phyloP scores from a whole-genome alignment of 1,284 basidiomycete species.

The Tylopilus sp. region DNA sequence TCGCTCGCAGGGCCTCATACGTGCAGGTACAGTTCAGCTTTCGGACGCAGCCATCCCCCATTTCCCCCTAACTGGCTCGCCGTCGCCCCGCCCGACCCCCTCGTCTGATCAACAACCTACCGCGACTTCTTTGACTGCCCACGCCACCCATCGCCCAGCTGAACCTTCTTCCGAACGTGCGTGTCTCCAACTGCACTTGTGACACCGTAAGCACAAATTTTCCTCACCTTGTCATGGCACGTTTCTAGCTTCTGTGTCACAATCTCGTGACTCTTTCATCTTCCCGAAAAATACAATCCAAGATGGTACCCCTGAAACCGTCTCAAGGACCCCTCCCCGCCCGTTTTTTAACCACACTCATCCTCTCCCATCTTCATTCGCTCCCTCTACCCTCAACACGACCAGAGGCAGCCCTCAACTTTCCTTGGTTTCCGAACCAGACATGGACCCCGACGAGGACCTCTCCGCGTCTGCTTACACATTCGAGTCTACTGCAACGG shows the following conservation, averaged over 20 bases:
- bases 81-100: conserved; percentile 1
- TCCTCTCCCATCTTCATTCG: conserved; percentile 23
- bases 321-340: conserved; percentile 17
- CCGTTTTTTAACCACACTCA: conserved; percentile 17
- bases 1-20: conserved; percentile 59
- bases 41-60: conserved; percentile 39
- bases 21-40: conserved; percentile 62
- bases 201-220: conserved; percentile 11
- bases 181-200: conserved; percentile 9
- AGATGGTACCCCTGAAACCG: conserved; percentile 29
- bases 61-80: background rate
- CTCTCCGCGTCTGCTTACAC: conserved; percentile 36
- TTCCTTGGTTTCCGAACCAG: conserved; percentile 24
- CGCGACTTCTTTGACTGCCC: conserved; percentile 7
- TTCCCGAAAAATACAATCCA: conserved; percentile 33
- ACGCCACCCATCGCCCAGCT: conserved; percentile 18
- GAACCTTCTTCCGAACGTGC: conserved; percentile 23
- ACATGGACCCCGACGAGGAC: conserved; percentile 29
- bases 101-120: background rate
- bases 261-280: conserved; percentile 38
- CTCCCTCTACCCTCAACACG: conserved; percentile 28
- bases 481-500: conserved; percentile 24
- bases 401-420: conserved; percentile 25
- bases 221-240: conserved; percentile 13
- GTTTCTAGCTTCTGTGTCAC: conserved; percentile 25